Evolutionary conservation across 345 rosid genomes (phyloP).

Genomic region (Rhizophora mangle): DNA sequence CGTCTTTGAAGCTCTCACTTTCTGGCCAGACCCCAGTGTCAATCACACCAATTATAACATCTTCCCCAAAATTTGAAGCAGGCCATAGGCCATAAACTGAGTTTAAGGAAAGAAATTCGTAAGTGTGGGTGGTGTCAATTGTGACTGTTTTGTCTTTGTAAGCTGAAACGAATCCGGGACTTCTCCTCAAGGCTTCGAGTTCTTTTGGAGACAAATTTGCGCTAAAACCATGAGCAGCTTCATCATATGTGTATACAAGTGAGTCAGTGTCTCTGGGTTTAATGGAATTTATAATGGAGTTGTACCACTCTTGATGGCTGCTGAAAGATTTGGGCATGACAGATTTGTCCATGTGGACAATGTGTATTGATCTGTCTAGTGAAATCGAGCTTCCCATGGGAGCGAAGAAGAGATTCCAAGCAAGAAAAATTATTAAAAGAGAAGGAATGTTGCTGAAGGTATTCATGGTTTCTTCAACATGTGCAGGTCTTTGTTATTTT

Average conservation of each 20-base stretch:
- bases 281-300: constrained; percentile 16
- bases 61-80: constrained; percentile 31
- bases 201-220: constrained; percentile 21
- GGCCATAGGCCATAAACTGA: constrained; percentile 24
- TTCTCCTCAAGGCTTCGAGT: constrained; percentile 13
- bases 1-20: constrained; percentile 33
- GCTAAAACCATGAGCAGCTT: constrained; percentile 28
- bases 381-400: background rate
- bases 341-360: constrained; percentile 39
- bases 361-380: constrained; percentile 15
- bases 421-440: background rate
- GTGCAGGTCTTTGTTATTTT: too few relatives aligned
- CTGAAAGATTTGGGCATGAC: constrained; percentile 34
- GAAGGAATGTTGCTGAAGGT: background rate
- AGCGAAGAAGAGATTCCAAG: background rate
- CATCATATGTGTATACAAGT: constrained; percentile 20
- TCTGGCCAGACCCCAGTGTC: constrained; percentile 49
- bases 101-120: constrained; percentile 27
- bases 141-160: constrained; percentile 17
- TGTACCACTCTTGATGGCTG: constrained; percentile 27
- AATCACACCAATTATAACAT: constrained; percentile 32
- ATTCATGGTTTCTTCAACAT: background rate
- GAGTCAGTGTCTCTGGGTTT: constrained; percentile 3
- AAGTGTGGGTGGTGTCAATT: constrained; percentile 31
- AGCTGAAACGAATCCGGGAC: constrained; percentile 28